Evolutionary conservation across 2,329 filamentous ascomycete species (phyloP).

Genomic region (Talaromyces amestolkiae): DNA sequence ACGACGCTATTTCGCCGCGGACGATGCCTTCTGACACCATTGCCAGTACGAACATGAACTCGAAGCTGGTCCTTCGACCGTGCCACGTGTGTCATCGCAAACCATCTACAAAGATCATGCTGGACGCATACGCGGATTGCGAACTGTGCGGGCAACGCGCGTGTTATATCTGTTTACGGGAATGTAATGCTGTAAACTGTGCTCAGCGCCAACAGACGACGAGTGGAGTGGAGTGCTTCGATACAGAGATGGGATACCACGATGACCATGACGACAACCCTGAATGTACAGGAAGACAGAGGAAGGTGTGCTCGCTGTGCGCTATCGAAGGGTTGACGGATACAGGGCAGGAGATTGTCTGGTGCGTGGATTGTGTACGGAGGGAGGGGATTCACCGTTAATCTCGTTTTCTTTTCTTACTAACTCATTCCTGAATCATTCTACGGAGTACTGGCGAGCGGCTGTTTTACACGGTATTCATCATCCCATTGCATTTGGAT

Average conservation of each 20-base stretch:
- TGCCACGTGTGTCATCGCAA: constrained; percentile 45
- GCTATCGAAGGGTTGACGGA: constrained; percentile 41
- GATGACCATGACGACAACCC: background rate
- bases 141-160: constrained; percentile 39
- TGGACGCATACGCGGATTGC: constrained; percentile 44
- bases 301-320: constrained; percentile 42
- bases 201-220: background rate
- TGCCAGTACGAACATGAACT: constrained; percentile 4
- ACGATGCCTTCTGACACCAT: constrained; percentile 22
- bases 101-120: constrained; percentile 39
- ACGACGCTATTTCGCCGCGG: constrained; percentile 24
- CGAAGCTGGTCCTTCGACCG: constrained; percentile 34
- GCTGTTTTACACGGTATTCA: background rate
- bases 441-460: background rate
- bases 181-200: constrained; percentile 37
- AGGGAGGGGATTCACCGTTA: constrained; percentile 12
- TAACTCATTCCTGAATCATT: background rate
- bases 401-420: background rate
- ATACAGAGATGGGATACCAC: background rate
- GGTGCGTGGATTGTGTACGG: constrained; percentile 39
- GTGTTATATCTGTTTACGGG: constrained; percentile 44
- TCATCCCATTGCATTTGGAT: background rate
- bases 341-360: constrained; percentile 35
- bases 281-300: constrained; percentile 2
- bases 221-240: background rate